Evolutionary conservation across 78 protist species (phyloP).

Genomic region (Fonticula alba): DNA sequence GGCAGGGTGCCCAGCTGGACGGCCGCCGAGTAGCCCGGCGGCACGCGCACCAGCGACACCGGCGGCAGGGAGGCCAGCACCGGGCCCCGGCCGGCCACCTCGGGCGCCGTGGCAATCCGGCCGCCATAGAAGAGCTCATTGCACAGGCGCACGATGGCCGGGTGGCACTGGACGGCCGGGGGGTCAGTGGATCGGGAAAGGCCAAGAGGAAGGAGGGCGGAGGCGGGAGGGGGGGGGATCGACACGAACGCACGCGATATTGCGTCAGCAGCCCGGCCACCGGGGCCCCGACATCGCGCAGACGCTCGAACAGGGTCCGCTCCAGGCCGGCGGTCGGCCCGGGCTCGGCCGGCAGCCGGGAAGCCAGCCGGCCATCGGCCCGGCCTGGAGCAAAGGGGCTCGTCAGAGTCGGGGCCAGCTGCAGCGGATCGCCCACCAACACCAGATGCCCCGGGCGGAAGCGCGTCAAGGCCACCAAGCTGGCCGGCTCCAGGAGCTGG

Average conservation of each 20-base stretch:
- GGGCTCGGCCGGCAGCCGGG: background rate
- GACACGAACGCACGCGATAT: conserved; percentile 24
- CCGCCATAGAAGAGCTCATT: conserved; percentile 39
- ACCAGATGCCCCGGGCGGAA: conserved; percentile 16
- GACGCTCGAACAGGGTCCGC: conserved; percentile 47
- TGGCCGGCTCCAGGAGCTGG: conserved; percentile 52
- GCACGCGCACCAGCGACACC: too few relatives aligned
- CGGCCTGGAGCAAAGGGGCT: too few relatives aligned
- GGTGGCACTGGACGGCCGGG: conserved; percentile 32
- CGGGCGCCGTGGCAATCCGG: conserved; percentile 26
- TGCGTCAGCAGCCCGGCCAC: conserved; percentile 38
- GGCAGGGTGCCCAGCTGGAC: too few relatives aligned
- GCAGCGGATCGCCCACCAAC: conserved; percentile 59
- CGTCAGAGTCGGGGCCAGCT: conserved; percentile 40
- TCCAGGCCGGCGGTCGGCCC: conserved; percentile 19
- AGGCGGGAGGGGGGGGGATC: too few relatives aligned
- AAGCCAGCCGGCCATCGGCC: background rate
- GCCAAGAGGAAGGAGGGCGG: background rate
- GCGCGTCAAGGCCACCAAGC: conserved; percentile 32
- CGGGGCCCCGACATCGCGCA: background rate
- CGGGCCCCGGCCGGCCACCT: conserved; percentile 11
- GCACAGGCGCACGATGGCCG: conserved; percentile 26
- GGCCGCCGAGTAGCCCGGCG: too few relatives aligned
- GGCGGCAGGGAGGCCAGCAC: conserved; percentile 18
- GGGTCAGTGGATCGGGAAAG: background rate